A percentile compares a stretch with the other conserved stretches of the same genome.
phyloP scores from a whole-genome alignment of 768 basidiomycete genomes.

The Baorangia bicolor region DNA sequence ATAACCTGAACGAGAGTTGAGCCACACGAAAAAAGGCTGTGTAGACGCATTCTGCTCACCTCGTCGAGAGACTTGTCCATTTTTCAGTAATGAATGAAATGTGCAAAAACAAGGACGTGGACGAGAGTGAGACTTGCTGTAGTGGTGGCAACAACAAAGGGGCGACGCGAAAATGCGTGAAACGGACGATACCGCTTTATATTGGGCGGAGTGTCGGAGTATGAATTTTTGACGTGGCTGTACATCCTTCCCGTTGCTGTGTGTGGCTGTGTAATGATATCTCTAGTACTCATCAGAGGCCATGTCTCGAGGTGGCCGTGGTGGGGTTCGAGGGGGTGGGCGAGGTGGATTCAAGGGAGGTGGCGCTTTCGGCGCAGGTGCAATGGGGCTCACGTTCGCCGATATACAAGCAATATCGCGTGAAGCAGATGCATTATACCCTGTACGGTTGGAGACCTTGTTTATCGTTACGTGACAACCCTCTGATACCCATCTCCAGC shows the following conservation, averaged over 20 bases:
- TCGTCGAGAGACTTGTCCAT: slow-evolving; percentile 89
- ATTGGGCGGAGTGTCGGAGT: slow-evolving; percentile 30
- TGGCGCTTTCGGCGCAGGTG: slow-evolving; percentile 34
- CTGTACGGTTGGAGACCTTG: slow-evolving; percentile 51
- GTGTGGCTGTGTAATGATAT: slow-evolving; percentile 12
- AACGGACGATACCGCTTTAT: slow-evolving; percentile 13
- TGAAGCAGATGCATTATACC: slow-evolving; percentile 78
- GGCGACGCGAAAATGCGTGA: slow-evolving; percentile 22
- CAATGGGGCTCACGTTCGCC: slow-evolving; percentile 76
- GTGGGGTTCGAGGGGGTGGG: slow-evolving; percentile 52
- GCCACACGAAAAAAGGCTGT: slow-evolving; percentile 1
- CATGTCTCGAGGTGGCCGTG: slow-evolving; percentile 55
- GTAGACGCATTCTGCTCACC: slow-evolving; percentile 41
- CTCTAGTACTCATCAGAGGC: not conserved
- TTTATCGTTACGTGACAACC: slow-evolving; percentile 14
- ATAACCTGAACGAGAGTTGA: slow-evolving; percentile 54
- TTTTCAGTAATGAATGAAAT: slow-evolving; percentile 12
- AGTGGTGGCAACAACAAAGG: slow-evolving; percentile 29
- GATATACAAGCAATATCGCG: slow-evolving; percentile 76
- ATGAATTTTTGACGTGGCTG: slow-evolving; percentile 5
- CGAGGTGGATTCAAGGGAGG: slow-evolving; percentile 60
- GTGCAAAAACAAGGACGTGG: not conserved
- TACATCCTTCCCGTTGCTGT: not conserved
- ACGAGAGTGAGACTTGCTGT: not conserved
- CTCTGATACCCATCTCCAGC: slow-evolving; percentile 41